Evolutionary conservation across 106 monocot species (phyloP).

Genomic region (Dendrobium catenatum): DNA sequence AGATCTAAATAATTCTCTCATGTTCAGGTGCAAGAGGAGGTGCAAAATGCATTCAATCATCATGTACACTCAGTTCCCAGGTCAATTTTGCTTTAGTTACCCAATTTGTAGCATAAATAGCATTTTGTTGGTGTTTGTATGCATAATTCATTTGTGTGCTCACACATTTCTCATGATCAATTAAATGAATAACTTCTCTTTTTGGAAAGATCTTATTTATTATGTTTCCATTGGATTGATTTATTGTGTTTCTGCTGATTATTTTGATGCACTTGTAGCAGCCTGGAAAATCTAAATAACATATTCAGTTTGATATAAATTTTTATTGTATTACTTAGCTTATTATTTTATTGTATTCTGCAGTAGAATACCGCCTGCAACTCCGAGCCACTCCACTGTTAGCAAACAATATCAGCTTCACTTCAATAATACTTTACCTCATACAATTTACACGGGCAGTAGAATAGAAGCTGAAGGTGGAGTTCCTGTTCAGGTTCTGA

Average conservation of each 20-base stretch:
- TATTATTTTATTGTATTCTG: neutral
- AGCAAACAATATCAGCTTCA: slow-evolving; percentile 39
- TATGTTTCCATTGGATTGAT: neutral
- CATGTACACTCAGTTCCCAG: slow-evolving; percentile 20
- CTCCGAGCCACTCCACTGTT: slow-evolving; percentile 27
- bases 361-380: slow-evolving; percentile 27
- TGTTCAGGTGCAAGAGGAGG: slow-evolving; percentile 65
- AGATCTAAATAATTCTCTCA: neutral
- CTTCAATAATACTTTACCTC: slow-evolving; percentile 53
- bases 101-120: neutral
- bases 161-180: neutral
- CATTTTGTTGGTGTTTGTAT: neutral
- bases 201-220: neutral
- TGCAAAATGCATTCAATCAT: slow-evolving; percentile 38
- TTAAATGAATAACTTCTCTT: neutral
- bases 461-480: slow-evolving; percentile 61
- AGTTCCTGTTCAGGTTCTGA: slow-evolving; percentile 37
- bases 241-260: neutral
- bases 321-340: too few species aligned
- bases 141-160: neutral
- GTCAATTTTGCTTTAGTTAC: slow-evolving; percentile 18
- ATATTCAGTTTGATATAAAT: neutral
- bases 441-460: slow-evolving; percentile 70
- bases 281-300: neutral
- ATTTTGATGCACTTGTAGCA: neutral